Percentiles rank a stretch among this genome's conserved stretches.
Evolutionary conservation across 2,329 filamentous ascomycete species (phyloP).

Genomic region (Penicillium sclerotiorum): DNA sequence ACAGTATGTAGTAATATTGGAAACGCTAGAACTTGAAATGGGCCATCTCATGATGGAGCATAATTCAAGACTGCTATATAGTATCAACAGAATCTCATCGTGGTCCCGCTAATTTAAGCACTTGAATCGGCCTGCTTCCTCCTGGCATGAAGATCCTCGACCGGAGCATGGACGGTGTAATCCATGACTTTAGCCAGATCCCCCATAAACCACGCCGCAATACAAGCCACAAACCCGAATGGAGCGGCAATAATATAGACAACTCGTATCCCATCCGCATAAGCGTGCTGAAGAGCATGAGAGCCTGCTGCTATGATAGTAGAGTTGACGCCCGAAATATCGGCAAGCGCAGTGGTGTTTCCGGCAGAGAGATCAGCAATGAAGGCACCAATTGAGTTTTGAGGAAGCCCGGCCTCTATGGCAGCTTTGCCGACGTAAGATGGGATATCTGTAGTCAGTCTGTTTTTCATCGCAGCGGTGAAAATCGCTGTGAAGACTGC

Average conservation of each 20-base stretch:
- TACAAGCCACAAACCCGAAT: conserved; percentile 8
- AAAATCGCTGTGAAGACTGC: conserved; percentile 12
- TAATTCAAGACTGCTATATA: too few relatives aligned
- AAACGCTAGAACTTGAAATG: too few relatives aligned
- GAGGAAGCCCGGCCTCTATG: background rate
- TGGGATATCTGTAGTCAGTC: conserved; percentile 1
- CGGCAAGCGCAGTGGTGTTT: background rate
- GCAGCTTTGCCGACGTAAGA: background rate
- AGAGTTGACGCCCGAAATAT: background rate
- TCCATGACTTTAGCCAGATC: conserved; percentile 9
- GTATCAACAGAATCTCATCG: too few relatives aligned
- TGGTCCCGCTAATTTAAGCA: too few relatives aligned
- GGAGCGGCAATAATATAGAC: conserved; percentile 14
- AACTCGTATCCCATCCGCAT: conserved; percentile 9
- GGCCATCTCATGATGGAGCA: too few relatives aligned
- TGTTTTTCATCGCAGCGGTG: background rate
- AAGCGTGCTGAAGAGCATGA: conserved; percentile 6
- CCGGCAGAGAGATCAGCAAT: background rate
- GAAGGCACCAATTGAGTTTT: background rate
- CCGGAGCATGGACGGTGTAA: conserved; percentile 10
- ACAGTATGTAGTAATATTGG: too few relatives aligned
- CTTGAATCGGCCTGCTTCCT: background rate
- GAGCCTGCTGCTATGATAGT: conserved; percentile 3
- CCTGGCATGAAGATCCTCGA: conserved; percentile 8
- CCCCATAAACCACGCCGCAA: conserved; percentile 9